phyloP scores from a whole-genome alignment of 2,329 filamentous ascomycete genomes.

The Colletotrichum plurivorum region DNA sequence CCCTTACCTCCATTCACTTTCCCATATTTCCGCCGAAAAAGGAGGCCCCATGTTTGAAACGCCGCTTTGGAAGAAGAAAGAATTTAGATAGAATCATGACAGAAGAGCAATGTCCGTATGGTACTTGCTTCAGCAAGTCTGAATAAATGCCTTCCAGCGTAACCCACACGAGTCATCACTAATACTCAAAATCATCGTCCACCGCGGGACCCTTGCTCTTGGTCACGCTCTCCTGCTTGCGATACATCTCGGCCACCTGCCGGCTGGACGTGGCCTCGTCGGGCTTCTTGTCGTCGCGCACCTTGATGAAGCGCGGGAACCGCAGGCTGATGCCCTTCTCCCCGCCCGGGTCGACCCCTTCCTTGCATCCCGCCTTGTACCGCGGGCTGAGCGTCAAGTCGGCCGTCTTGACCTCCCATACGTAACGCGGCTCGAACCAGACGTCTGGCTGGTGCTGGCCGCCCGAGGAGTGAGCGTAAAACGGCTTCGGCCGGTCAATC shows the following conservation, averaged over 20 bases:
- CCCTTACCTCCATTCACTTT: not conserved
- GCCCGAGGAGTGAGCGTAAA: conserved; percentile 88
- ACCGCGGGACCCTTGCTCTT: conserved; percentile 89
- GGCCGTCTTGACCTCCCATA: conserved; percentile 98
- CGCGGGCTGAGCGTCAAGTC: conserved; percentile 93
- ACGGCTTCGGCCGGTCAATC: conserved; percentile 94
- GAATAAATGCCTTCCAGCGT: not conserved
- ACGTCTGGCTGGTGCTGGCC: conserved; percentile 97
- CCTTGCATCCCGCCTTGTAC: conserved; percentile 91
- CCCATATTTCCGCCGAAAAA: not conserved
- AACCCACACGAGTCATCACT: conserved; percentile 34
- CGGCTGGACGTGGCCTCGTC: conserved; percentile 88
- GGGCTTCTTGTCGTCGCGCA: conserved; percentile 95
- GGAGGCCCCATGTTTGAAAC: conserved; percentile 7
- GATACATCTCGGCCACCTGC: conserved; percentile 97
- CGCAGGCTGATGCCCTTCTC: conserved; percentile 88
- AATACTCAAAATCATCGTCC: conserved; percentile 99
- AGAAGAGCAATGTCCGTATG: no score
- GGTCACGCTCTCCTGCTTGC: conserved; percentile 89
- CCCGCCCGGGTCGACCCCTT: conserved; percentile 79
- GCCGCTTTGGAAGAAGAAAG: not conserved
- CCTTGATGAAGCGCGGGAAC: conserved; percentile 93
- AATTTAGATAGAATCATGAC: no score
- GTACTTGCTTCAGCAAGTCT: not conserved
- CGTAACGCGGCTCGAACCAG: conserved; percentile 94